A percentile compares a stretch with the other conserved stretches of the same genome.
These are phyloP conservation scores for Geotrichum armillariae DNA, from an alignment of 1,139 yeast genomes.

Conservation along the genomic window DNA sequence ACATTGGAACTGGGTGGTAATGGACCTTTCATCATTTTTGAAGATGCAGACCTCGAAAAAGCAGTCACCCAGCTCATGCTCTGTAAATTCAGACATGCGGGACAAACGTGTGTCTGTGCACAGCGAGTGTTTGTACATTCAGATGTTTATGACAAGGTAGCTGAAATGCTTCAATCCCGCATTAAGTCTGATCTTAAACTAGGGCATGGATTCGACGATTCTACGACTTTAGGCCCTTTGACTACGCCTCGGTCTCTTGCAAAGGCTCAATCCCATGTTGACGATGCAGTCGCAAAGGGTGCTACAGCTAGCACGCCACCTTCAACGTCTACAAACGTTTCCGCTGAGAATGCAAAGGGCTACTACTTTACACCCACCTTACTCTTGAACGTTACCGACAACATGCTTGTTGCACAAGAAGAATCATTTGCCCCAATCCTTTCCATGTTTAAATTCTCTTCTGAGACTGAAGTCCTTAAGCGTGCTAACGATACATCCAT, in stretches of 20 bases:
- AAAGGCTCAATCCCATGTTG: conserved; percentile 59
- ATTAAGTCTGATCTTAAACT: conserved; percentile 51
- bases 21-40: conserved; percentile 77
- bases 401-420: conserved; percentile 58
- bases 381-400: conserved; percentile 55
- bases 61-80: conserved; percentile 45
- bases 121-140: conserved; percentile 80
- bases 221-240: conserved; percentile 66
- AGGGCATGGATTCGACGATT: conserved; percentile 64
- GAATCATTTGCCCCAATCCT: conserved; percentile 81
- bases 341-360: conserved; percentile 43
- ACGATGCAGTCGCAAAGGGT: conserved; percentile 66
- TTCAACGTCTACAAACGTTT: conserved; percentile 44
- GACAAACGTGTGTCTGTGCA: conserved; percentile 89
- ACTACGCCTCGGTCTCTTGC: conserved; percentile 57
- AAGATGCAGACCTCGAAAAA: conserved; percentile 66
- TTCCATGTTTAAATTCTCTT: conserved; percentile 45
- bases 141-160: conserved; percentile 64
- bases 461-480: conserved; percentile 60
- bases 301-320: conserved; percentile 52
- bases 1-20: conserved; percentile 87
- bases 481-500: conserved; percentile 60
- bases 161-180: conserved; percentile 53
- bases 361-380: conserved; percentile 65
- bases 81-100: conserved; percentile 55